Percentiles rank a stretch among this genome's conserved stretches.
Conservation (phyloP, 306 rosid genomes). For the apple (Malus domestica) region ASM211411v1 NC_041802.1:26997501-26998000, state of each 20-base stretch:
- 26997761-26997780: conserved; percentile 84
- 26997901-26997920: conserved; percentile 58
- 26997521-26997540: conserved; percentile 1
- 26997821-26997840: conserved; percentile 75
- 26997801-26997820: conserved; percentile 67
- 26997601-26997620: conserved; percentile 30
- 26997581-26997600: conserved; percentile 38
- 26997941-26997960: conserved; percentile 81
- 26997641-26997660: conserved; percentile 49
- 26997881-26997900: conserved; percentile 58
- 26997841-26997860: conserved; percentile 80
- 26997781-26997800: conserved; percentile 87
- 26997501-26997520: conserved; percentile 11
- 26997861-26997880: conserved; percentile 65
- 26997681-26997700: conserved; percentile 72
- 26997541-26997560: neutral
- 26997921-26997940: conserved; percentile 69
- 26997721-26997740: conserved; percentile 77
- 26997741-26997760: conserved; percentile 67
- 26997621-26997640: conserved; percentile 65
- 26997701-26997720: conserved; percentile 53
- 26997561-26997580: conserved; percentile 43
- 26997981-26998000: conserved; percentile 68
- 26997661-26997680: conserved; percentile 60
- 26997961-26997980: conserved; percentile 78